Evolutionary conservation across 1,284 basidiomycete species (phyloP).

Genomic region (Apiotrichum gamsii): DNA sequence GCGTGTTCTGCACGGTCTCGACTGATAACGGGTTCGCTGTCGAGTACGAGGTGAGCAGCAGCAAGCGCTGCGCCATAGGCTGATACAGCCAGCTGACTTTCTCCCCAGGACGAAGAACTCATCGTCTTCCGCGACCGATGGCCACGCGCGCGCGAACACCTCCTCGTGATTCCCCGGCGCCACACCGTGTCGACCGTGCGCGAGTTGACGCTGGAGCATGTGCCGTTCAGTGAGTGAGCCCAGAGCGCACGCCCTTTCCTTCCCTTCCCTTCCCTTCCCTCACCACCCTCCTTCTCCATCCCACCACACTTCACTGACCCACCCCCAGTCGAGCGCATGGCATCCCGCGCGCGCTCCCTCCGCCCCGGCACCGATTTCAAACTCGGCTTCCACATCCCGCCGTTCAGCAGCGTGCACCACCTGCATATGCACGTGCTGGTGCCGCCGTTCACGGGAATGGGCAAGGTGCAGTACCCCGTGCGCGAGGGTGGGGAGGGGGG

Average conservation of each 20-base stretch:
- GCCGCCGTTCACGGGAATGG: slow-evolving; percentile 57
- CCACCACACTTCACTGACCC: no score
- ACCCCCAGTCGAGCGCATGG: slow-evolving; percentile 57
- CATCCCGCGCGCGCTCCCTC: slow-evolving; percentile 54
- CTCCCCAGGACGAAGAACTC: slow-evolving; percentile 55
- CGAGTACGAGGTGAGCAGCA: slow-evolving; percentile 54
- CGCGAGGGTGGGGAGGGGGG: slow-evolving; percentile 28
- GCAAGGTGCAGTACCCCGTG: slow-evolving; percentile 59
- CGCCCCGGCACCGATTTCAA: slow-evolving; percentile 43
- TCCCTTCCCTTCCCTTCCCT: neutral
- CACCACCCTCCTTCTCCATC: no score
- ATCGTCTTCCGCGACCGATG: slow-evolving; percentile 60
- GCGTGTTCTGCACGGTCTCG: slow-evolving; percentile 57
- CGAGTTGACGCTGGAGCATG: slow-evolving; percentile 50
- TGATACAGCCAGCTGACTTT: no score
- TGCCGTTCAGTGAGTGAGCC: slow-evolving; percentile 53
- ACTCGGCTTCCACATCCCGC: slow-evolving; percentile 75
- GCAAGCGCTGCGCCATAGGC: neutral
- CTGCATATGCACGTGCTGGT: slow-evolving; percentile 72
- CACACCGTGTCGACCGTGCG: slow-evolving; percentile 59
- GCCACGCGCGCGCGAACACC: slow-evolving; percentile 58
- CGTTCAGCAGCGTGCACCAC: slow-evolving; percentile 71
- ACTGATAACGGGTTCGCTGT: slow-evolving; percentile 57
- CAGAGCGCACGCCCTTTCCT: no score
- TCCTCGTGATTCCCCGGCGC: slow-evolving; percentile 59